phyloP scores from a whole-genome alignment of 257 asterid species.

The Nicotiana obtusifolia region DNA sequence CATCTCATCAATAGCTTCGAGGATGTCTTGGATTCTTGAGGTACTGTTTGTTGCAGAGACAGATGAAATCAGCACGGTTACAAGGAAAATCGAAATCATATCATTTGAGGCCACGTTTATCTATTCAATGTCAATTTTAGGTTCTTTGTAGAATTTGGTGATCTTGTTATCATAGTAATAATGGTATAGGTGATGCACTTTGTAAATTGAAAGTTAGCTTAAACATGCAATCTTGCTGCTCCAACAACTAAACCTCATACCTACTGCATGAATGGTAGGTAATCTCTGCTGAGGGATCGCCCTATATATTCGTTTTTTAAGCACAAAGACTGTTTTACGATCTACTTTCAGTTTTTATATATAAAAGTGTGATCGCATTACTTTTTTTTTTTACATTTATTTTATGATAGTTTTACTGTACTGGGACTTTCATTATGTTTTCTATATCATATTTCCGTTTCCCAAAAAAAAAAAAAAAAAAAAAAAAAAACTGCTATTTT shows the following conservation, averaged over 20 bases:
- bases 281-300: background rate
- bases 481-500: no score
- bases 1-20: slow-evolving; percentile 56
- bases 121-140: background rate
- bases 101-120: background rate
- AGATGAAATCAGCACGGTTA: background rate
- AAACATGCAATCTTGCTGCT: background rate
- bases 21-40: slow-evolving; percentile 17
- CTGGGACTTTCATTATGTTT: no score
- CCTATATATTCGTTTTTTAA: background rate
- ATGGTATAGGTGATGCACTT: background rate
- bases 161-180: background rate
- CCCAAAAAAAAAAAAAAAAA: no score
- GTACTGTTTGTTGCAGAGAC: slow-evolving; percentile 3
- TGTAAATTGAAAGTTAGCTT: background rate
- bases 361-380: background rate
- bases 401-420: no score
- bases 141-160: background rate
- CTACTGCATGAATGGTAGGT: background rate
- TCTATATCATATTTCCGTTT: no score
- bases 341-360: background rate
- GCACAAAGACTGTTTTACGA: background rate
- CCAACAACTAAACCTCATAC: background rate
- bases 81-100: background rate
- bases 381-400: no score